Conservation (phyloP, 176 grass and related monocot genomes). For the Musa beccarii region DNA sequence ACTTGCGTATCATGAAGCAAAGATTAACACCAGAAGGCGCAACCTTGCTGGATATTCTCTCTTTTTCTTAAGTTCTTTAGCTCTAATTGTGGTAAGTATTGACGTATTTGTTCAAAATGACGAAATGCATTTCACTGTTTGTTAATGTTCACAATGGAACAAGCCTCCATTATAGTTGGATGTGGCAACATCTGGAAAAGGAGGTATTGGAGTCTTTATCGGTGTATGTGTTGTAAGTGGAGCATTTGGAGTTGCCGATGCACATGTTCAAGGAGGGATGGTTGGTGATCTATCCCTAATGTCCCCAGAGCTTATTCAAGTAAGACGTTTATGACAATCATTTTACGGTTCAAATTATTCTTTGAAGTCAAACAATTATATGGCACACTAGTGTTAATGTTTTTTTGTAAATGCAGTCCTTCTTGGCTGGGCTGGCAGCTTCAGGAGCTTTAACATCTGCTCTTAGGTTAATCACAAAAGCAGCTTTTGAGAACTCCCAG, state of each 20-base stretch:
- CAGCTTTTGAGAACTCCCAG: conserved; percentile 47
- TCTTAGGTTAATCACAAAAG: conserved; percentile 52
- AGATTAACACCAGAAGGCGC: conserved; percentile 51
- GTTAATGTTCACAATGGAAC: conserved; percentile 6
- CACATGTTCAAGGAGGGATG: conserved; percentile 75
- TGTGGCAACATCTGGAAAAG: conserved; percentile 69
- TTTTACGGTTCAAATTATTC: not conserved
- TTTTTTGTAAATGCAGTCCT: conserved; percentile 32
- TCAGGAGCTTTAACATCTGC: conserved; percentile 51
- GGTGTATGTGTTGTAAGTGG: conserved; percentile 76
- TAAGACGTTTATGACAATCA: conserved; percentile 11
- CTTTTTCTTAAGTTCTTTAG: conserved; percentile 58
- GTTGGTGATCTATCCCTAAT: conserved; percentile 92
- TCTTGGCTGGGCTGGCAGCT: conserved; percentile 55
- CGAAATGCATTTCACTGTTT: too few relatives aligned
- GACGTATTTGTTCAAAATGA: not conserved
- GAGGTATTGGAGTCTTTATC: conserved; percentile 62
- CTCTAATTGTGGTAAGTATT: conserved; percentile 38
- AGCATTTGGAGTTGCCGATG: conserved; percentile 82
- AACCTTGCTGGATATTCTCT: conserved; percentile 50
- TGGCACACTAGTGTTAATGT: conserved; percentile 1
- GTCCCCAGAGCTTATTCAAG: conserved; percentile 90
- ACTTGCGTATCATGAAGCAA: conserved; percentile 46
- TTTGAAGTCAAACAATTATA: not conserved
- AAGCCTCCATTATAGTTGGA: conserved; percentile 50